These are phyloP conservation scores for Naganishia vishniacii DNA, from an alignment of 768 basidiomycete genomes.

Conservation along the genomic window DNA sequence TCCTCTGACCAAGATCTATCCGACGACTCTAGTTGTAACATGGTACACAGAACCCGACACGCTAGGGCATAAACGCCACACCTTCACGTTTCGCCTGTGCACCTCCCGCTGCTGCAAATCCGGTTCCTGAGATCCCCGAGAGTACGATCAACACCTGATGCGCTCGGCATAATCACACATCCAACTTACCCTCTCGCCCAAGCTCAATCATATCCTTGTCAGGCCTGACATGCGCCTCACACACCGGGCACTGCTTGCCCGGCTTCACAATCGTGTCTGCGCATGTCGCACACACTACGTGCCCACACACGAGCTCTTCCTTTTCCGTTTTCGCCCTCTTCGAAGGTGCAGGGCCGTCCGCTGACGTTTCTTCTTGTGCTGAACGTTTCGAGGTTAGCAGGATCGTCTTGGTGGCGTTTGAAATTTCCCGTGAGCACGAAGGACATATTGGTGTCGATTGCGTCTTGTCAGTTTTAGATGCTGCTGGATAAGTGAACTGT, in stretches of 20 bases:
- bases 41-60: no score
- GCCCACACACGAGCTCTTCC: conserved; percentile 58
- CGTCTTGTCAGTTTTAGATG: conserved; percentile 26
- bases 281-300: conserved; percentile 88
- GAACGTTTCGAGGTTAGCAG: conserved; percentile 35
- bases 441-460: conserved; percentile 62
- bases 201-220: conserved; percentile 75
- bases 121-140: conserved; percentile 65
- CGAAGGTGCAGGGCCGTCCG: conserved; percentile 16
- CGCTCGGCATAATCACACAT: not conserved
- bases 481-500: conserved; percentile 60
- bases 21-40: no score
- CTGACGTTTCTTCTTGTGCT: not conserved
- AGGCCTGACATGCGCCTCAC: conserved; percentile 59
- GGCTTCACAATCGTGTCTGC: conserved; percentile 77
- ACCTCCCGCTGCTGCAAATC: conserved; percentile 88
- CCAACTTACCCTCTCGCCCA: conserved; percentile 71
- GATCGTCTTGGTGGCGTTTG: conserved; percentile 59
- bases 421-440: conserved; percentile 76
- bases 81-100: conserved; percentile 79
- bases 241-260: conserved; percentile 76
- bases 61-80: conserved; percentile 61
- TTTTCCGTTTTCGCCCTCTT: conserved; percentile 41
- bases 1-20: no score
- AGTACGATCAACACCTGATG: conserved; percentile 2